A percentile compares a stretch with the other conserved stretches of the same genome.
Conservation (phyloP, 108 stramenopile genomes). For the Cyclotella choctawhatcheeana region DNA sequence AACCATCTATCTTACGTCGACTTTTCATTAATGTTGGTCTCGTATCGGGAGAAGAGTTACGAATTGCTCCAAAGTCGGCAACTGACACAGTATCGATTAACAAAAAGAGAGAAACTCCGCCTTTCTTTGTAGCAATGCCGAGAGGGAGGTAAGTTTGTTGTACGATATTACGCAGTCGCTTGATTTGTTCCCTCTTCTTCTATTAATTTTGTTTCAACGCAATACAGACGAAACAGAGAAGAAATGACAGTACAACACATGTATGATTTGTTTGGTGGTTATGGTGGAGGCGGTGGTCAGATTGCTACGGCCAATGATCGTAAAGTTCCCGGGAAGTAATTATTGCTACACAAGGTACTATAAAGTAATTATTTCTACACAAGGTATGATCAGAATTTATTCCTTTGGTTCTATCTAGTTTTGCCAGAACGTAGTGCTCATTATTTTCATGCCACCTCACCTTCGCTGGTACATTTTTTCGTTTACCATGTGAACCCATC, state of each 20-base stretch:
- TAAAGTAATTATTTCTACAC: too few species aligned
- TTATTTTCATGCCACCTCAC: too few species aligned
- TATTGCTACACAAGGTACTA: background rate
- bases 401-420: too few species aligned
- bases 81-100: constrained; percentile 1
- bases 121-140: constrained; percentile 70
- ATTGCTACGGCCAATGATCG: constrained; percentile 67
- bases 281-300: constrained; percentile 62
- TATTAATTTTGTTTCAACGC: too few species aligned
- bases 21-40: constrained; percentile 39
- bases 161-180: too few species aligned
- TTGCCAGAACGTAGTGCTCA: too few species aligned
- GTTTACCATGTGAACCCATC: too few species aligned
- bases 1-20: constrained; percentile 16
- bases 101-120: constrained; percentile 50
- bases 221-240: constrained; percentile 54
- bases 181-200: too few species aligned
- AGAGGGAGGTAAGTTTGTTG: constrained; percentile 55
- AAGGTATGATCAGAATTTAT: background rate
- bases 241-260: constrained; percentile 68
- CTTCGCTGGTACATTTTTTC: too few species aligned
- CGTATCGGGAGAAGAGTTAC: constrained; percentile 41
- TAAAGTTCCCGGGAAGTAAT: constrained; percentile 58
- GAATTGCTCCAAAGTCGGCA: constrained; percentile 22
- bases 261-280: constrained; percentile 65